Base-by-base conservation (phyloP, 805 yeast genomes). In the Metschnikowia cerradonensis region DNA sequence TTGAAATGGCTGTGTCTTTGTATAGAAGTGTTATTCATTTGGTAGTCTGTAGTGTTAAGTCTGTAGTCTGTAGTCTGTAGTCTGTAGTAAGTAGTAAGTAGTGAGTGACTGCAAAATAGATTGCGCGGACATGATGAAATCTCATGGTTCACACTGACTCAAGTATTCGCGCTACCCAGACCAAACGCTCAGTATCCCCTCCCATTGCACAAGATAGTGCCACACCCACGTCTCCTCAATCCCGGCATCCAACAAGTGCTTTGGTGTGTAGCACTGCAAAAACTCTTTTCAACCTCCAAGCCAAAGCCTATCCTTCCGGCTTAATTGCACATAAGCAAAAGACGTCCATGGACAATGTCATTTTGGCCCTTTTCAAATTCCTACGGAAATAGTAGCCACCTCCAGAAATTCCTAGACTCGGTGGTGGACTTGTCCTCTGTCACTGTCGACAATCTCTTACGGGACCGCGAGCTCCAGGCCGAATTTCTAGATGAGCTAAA, bases 341-440 rank as follows among this genome's bases (percentile, higher is more conserved):
- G 45, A 44, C 30, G 40, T 15, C 41, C 30, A 33, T 23, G 41
- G 41, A 36, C 37, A 47, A 73, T 73, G 78, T 73, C 78, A 44
- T 73, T 73, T 53, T 73, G 78, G 78, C 78, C 78, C 34, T 73
- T 73, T 53, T 60, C 74, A 39, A 72, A 65, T 46, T 58, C 75
- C 15, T 60, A 68, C 54, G 65, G 64, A 58, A 66, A 51, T 60
- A 71, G 70, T 56, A 67, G 68, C 54, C 68, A 58, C 55, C 70
- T 73, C 49, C 77, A 68, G 57, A 71, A 69, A 61, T 70, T 68
- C 51, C 63, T 73, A 49, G 78, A 73, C 58, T 58, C 68, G 3
- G 59, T 70, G 7, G 64, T 52, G 41, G 78, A 73, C 55, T 56
- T 64, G 31, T 50, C 65, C 10, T 40, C 58, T 19, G 70, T 71